phyloP scores from a whole-genome alignment of 441 rosid species.

The Brassica balearica region DNA sequence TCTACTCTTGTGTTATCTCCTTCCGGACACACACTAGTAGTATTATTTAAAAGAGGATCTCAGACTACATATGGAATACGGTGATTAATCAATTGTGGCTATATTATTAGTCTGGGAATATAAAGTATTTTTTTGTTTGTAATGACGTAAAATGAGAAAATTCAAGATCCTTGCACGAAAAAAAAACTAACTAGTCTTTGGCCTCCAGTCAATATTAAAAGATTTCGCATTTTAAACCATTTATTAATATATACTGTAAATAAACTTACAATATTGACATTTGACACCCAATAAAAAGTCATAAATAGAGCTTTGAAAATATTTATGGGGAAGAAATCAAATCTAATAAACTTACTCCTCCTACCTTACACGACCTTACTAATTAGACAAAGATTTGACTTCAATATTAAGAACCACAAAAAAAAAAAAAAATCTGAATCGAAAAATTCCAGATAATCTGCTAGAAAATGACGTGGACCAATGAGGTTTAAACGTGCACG shows the following conservation, averaged over 20 bases:
- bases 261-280: conserved; percentile 19
- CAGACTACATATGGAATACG: background rate
- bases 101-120: background rate
- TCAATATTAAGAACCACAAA: background rate
- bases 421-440: background rate
- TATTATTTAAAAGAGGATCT: background rate
- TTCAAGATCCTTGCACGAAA: background rate
- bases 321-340: conserved; percentile 2
- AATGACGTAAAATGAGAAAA: background rate
- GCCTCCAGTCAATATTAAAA: conserved; percentile 6
- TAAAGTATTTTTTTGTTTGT: background rate
- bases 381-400: conserved; percentile 13
- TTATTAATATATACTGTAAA: background rate
- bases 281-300: background rate
- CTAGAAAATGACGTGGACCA: conserved; percentile 38
- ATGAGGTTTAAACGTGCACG: conserved; percentile 34
- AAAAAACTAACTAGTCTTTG: background rate
- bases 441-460: conserved; percentile 12
- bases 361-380: conserved; percentile 10
- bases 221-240: background rate
- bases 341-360: background rate
- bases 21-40: background rate
- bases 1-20: background rate
- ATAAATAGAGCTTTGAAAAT: conserved; percentile 8
- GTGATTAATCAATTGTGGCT: background rate